A percentile compares a stretch with the other conserved stretches of the same genome.
Conservation (phyloP, 257 asterid species). For the Scutellaria galericulata region DNA sequence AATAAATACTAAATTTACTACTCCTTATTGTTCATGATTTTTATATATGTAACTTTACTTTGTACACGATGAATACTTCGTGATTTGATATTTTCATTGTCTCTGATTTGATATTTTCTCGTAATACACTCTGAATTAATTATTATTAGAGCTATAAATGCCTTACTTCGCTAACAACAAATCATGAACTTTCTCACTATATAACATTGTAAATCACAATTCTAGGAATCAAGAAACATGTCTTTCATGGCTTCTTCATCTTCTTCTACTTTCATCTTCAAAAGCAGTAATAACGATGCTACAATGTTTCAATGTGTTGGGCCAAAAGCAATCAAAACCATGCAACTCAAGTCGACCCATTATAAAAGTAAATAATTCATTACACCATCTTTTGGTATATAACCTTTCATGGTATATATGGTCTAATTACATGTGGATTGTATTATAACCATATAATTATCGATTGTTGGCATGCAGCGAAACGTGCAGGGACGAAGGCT, state of each 20-base stretch:
- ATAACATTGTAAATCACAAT: background rate
- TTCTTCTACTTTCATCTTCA: background rate
- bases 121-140: too few relatives aligned
- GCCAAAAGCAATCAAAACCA: constrained; percentile 39
- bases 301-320: constrained; percentile 41
- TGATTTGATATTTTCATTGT: too few relatives aligned
- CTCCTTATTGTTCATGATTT: too few relatives aligned
- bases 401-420: too few relatives aligned
- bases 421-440: too few relatives aligned
- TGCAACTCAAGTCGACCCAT: constrained; percentile 25
- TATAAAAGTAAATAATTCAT: constrained; percentile 27
- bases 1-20: too few relatives aligned
- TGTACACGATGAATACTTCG: too few relatives aligned
- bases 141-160: too few relatives aligned
- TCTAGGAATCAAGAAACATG: background rate
- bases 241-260: background rate
- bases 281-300: background rate
- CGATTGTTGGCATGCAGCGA: background rate
- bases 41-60: too few relatives aligned
- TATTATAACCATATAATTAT: background rate
- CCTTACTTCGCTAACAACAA: background rate
- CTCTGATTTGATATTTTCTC: too few relatives aligned
- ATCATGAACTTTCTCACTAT: background rate
- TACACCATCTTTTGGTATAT: background rate
- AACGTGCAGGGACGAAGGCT: background rate